Conservation (phyloP, 345 rosid species). For the Salix purpurea region DNA sequence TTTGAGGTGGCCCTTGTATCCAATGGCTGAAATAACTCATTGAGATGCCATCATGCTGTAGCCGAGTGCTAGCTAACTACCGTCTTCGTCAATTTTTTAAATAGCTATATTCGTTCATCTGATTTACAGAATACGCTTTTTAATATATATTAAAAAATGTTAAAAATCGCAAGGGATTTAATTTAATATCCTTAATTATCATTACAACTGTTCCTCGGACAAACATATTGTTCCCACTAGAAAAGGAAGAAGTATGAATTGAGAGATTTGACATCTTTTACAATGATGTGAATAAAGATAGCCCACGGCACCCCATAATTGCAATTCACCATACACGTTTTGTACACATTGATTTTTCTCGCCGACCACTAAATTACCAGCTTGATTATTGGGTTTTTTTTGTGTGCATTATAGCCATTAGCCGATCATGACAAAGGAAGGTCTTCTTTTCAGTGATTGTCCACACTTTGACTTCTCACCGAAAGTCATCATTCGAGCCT, state of each 20-base stretch:
- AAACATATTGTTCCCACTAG: neutral
- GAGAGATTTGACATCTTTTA: neutral
- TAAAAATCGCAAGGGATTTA: neutral
- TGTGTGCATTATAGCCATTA: neutral
- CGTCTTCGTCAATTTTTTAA: neutral
- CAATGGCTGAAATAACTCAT: constrained; percentile 22
- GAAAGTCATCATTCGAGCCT: neutral
- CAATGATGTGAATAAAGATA: neutral
- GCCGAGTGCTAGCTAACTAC: neutral
- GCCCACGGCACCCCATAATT: constrained; percentile 1
- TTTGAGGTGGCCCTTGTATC: constrained; percentile 19
- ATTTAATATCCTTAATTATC: neutral
- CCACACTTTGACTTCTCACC: constrained; percentile 14
- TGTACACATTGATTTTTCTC: neutral
- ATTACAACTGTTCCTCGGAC: neutral
- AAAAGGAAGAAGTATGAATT: neutral
- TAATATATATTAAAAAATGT: no score
- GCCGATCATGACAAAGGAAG: constrained; percentile 3
- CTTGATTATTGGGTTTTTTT: neutral
- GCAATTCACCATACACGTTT: neutral
- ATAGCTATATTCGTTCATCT: no score
- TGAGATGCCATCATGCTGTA: neutral
- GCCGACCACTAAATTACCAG: neutral
- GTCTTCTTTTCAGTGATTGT: constrained; percentile 13
- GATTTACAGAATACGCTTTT: no score